phyloP scores from a whole-genome alignment of 2,329 filamentous ascomycete species.

The Hymenoscyphus infarciens region DNA sequence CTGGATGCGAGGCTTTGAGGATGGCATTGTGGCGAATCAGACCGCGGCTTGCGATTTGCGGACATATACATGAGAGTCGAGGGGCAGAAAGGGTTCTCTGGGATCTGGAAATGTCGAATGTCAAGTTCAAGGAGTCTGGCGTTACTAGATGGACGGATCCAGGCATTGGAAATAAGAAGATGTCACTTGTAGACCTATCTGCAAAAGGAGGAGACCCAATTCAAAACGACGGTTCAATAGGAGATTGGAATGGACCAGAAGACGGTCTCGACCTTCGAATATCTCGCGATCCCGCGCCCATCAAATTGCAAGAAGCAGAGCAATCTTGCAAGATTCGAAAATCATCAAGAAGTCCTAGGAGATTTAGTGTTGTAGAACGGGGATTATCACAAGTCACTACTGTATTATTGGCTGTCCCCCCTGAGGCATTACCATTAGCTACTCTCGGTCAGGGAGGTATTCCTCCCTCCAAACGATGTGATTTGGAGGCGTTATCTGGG shows the following conservation, averaged over 20 bases:
- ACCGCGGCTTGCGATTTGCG: conserved; percentile 64
- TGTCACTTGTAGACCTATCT: conserved; percentile 61
- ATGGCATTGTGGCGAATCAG: conserved; percentile 56
- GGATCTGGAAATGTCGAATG: conserved; percentile 43
- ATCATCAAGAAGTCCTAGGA: neutral
- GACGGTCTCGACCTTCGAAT: neutral
- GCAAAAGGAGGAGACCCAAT: conserved; percentile 40
- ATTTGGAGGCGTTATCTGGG: conserved; percentile 41
- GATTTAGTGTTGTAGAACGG: conserved; percentile 7
- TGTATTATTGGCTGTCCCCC: conserved; percentile 16
- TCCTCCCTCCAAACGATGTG: conserved; percentile 41
- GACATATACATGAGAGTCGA: conserved; percentile 67
- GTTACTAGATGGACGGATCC: conserved; percentile 57
- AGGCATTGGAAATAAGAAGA: conserved; percentile 51
- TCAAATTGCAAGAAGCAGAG: neutral
- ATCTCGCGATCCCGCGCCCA: neutral
- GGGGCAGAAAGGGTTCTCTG: conserved; percentile 62
- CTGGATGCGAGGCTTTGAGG: conserved; percentile 59
- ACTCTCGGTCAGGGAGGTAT: conserved; percentile 42
- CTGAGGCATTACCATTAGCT: conserved; percentile 19
- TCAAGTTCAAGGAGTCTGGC: conserved; percentile 43
- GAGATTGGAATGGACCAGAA: conserved; percentile 7
- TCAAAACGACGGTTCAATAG: conserved; percentile 43
- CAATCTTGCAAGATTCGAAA: neutral
- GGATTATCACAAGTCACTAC: conserved; percentile 16